Evolutionary conservation across 192 early-diverging fungal genomes (phyloP).

Genomic region (Irineochytrium annulatum): DNA sequence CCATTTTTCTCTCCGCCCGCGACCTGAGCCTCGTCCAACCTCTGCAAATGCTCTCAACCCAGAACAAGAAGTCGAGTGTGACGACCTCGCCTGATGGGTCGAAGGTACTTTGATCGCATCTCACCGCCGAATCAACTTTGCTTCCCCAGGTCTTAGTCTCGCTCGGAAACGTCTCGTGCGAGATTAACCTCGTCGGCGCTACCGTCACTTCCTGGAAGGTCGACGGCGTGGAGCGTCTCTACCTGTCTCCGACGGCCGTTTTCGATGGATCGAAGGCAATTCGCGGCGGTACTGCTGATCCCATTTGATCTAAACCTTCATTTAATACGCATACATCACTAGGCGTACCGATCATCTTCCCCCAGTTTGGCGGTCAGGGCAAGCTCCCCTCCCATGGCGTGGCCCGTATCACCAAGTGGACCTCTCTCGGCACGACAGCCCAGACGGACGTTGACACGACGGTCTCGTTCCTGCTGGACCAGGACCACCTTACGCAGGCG

Average conservation of each 20-base stretch:
- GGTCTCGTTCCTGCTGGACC: conserved; percentile 55
- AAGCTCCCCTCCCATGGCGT: too few species aligned
- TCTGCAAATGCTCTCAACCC: too few species aligned
- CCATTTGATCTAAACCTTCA: too few species aligned
- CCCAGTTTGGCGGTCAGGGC: conserved; percentile 82
- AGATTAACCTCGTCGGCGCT: conserved; percentile 66
- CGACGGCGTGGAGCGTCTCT: conserved; percentile 72
- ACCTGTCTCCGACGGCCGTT: conserved; percentile 74
- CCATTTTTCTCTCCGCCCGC: too few species aligned
- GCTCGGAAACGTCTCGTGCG: conserved; percentile 17
- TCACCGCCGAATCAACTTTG: too few species aligned
- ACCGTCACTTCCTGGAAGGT: conserved; percentile 89
- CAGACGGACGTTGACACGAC: conserved; percentile 46
- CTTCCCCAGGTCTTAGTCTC: conserved; percentile 20
- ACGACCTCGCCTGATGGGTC: too few species aligned
- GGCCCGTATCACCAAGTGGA: conserved; percentile 48
- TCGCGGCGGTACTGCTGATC: conserved; percentile 64
- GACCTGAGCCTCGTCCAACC: too few species aligned
- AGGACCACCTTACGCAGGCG: conserved; percentile 50
- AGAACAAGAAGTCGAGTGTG: too few species aligned
- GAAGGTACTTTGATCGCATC: too few species aligned
- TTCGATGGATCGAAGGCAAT: conserved; percentile 89
- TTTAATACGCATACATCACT: too few species aligned
- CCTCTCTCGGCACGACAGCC: conserved; percentile 41
- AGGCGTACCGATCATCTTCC: conserved; percentile 73